A percentile compares a stretch with the other conserved stretches of the same genome.
Evolutionary conservation across 495 filamentous ascomycete genomes (phyloP).

Genomic region (Penicillium chermesinum): DNA sequence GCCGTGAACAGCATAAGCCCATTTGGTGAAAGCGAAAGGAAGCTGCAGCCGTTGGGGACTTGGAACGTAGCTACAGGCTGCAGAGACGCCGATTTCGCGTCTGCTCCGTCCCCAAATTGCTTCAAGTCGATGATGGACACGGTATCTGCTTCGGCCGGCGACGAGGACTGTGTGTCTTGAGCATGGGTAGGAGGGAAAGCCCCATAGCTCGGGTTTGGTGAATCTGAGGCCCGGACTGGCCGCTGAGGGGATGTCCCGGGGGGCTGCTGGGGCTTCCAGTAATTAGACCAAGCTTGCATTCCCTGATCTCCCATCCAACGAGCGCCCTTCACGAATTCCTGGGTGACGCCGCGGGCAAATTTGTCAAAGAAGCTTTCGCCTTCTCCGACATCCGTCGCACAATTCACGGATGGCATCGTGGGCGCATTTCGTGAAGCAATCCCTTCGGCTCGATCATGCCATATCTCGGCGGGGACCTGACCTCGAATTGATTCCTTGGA

Average conservation of each 20-base stretch:
- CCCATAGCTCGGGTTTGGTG: conserved; percentile 26
- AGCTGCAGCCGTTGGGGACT: conserved; percentile 80
- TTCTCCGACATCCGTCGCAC: conserved; percentile 71
- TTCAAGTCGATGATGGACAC: conserved; percentile 83
- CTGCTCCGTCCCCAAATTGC: conserved; percentile 48
- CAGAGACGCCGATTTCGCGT: conserved; percentile 33
- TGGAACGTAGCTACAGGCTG: conserved; percentile 75
- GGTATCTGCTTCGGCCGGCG: conserved; percentile 63
- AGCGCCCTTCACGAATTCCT: conserved; percentile 84
- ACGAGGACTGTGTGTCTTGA: conserved; percentile 39
- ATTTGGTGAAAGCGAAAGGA: conserved; percentile 80
- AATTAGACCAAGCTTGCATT: conserved; percentile 79
- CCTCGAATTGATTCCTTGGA: conserved; percentile 65
- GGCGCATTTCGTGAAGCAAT: conserved; percentile 67
- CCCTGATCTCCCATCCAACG: conserved; percentile 84
- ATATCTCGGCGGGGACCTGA: conserved; percentile 36
- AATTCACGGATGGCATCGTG: conserved; percentile 66
- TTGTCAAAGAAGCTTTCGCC: conserved; percentile 79
- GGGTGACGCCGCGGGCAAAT: conserved; percentile 79
- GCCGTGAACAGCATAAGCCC: conserved; percentile 82
- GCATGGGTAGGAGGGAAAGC: conserved; percentile 76
- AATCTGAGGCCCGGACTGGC: conserved; percentile 23
- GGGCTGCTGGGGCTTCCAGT: conserved; percentile 68
- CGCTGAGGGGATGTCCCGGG: conserved; percentile 23
- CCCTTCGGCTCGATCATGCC: conserved; percentile 55